Conservation (phyloP, 2,329 filamentous ascomycete genomes). For the Ascochyta clinopodiicola region DNA sequence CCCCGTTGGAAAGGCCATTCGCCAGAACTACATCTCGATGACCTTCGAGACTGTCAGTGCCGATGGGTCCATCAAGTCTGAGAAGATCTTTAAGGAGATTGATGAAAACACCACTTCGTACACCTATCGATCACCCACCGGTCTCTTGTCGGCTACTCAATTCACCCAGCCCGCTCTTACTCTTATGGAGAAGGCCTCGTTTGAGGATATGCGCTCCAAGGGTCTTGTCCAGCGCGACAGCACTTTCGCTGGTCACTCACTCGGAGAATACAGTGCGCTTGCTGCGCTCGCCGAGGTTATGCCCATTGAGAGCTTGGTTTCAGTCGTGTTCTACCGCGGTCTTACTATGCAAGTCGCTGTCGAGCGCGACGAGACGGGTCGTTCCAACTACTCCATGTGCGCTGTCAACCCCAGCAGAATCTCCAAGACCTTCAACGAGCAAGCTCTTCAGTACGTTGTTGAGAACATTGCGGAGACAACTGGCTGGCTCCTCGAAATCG, state of each 20-base stretch:
- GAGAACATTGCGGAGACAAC: slow-evolving; percentile 94
- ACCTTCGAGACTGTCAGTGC: slow-evolving; percentile 97
- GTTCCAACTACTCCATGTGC: slow-evolving; percentile 99
- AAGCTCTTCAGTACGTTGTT: slow-evolving; percentile 94
- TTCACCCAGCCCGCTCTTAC: slow-evolving; percentile 98
- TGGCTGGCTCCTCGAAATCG: slow-evolving; percentile 95
- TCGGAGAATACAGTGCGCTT: slow-evolving; percentile 97
- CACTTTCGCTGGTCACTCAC: slow-evolving; percentile 96
- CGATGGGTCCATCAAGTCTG: slow-evolving; percentile 93
- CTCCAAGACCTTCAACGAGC: slow-evolving; percentile 98
- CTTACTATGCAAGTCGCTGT: slow-evolving; percentile 99
- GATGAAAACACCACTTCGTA: slow-evolving; percentile 91
- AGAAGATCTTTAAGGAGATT: slow-evolving; percentile 99
- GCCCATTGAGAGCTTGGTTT: slow-evolving; percentile 98
- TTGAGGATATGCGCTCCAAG: slow-evolving; percentile 98
- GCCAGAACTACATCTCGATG: slow-evolving; percentile 99
- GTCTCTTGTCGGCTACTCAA: slow-evolving; percentile 93
- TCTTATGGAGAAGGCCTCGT: slow-evolving; percentile 99
- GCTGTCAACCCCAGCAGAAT: slow-evolving; percentile 98
- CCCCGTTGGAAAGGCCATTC: slow-evolving; percentile 93
- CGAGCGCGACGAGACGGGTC: slow-evolving; percentile 88
- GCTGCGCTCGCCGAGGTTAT: slow-evolving; percentile 97
- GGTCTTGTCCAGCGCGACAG: slow-evolving; percentile 94
- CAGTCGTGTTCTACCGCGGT: slow-evolving; percentile 98
- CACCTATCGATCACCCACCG: slow-evolving; percentile 94